Conservation (phyloP, 169 alveolate genomes). For the Babesia ovata region DNA sequence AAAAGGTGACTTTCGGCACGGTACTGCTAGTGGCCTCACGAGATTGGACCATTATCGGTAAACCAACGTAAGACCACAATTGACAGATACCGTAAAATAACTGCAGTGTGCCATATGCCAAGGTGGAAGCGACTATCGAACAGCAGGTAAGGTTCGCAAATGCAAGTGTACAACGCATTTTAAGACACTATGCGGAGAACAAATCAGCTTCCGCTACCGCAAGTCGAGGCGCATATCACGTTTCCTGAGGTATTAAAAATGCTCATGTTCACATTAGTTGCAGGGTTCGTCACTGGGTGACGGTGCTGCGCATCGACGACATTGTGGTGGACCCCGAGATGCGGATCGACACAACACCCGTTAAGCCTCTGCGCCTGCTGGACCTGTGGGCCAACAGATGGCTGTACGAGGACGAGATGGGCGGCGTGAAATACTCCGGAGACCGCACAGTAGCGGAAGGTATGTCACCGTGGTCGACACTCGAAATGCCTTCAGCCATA, state of each 20-base stretch:
- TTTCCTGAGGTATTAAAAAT: constrained; percentile 71
- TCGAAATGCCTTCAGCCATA: constrained; percentile 35
- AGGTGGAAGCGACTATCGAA: constrained; percentile 83
- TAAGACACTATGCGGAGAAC: constrained; percentile 83
- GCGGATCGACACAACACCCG: constrained; percentile 62
- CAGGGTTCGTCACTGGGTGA: constrained; percentile 83
- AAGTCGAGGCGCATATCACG: constrained; percentile 82
- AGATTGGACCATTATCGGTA: constrained; percentile 87
- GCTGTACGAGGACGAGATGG: constrained; percentile 81
- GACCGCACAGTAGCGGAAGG: constrained; percentile 49
- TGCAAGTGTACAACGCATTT: neutral
- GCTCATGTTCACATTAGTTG: too few relatives aligned
- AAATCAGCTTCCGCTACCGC: constrained; percentile 80
- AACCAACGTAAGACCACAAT: constrained; percentile 75
- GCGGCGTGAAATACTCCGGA: constrained; percentile 66
- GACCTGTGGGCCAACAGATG: constrained; percentile 88
- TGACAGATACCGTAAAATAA: neutral
- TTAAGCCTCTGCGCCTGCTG: constrained; percentile 72
- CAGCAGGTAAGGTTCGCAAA: constrained; percentile 67
- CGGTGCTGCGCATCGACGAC: constrained; percentile 79
- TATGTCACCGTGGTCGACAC: neutral
- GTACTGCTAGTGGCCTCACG: constrained; percentile 83
- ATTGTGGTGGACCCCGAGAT: constrained; percentile 77
- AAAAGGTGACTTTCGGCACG: constrained; percentile 82
- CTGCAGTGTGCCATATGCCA: constrained; percentile 84